A percentile compares a stretch with the other conserved stretches of the same genome.
phyloP scores from a whole-genome alignment of 2,329 filamentous ascomycete genomes.

The Cladophialophora exuberans region DNA sequence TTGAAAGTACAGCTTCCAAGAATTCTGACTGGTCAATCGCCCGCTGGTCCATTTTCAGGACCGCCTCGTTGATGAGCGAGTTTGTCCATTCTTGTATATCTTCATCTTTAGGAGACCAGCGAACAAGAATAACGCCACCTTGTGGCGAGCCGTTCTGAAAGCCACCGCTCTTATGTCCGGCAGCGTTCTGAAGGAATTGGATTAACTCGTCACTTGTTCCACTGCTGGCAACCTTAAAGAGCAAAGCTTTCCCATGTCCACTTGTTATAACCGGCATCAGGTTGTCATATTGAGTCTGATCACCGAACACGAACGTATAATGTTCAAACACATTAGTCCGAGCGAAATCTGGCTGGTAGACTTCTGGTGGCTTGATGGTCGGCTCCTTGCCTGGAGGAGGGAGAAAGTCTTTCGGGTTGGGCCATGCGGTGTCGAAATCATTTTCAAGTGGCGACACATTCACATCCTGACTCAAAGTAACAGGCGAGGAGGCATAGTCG shows the following conservation, averaged over 20 bases:
- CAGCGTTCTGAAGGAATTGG: slow-evolving; percentile 72
- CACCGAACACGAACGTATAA: slow-evolving; percentile 87
- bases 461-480: slow-evolving; percentile 55
- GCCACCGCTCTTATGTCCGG: slow-evolving; percentile 71
- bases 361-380: slow-evolving; percentile 65
- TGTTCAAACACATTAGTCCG: slow-evolving; percentile 78
- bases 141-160: slow-evolving; percentile 66
- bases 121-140: slow-evolving; percentile 75
- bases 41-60: slow-evolving; percentile 74
- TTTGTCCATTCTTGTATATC: slow-evolving; percentile 68
- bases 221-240: slow-evolving; percentile 63
- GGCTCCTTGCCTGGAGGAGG: slow-evolving; percentile 78
- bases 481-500: slow-evolving; percentile 59
- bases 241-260: slow-evolving; percentile 79
- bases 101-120: slow-evolving; percentile 63
- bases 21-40: slow-evolving; percentile 90
- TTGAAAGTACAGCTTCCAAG: slow-evolving; percentile 82
- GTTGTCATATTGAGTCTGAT: slow-evolving; percentile 73
- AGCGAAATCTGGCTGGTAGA: slow-evolving; percentile 69
- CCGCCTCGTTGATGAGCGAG: slow-evolving; percentile 69
- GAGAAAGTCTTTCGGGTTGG: slow-evolving; percentile 70
- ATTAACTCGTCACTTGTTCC: slow-evolving; percentile 77
- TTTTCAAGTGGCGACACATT: slow-evolving; percentile 66
- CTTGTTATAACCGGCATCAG: slow-evolving; percentile 74
- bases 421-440: slow-evolving; percentile 81